Evolutionary conservation across 2,329 filamentous ascomycete species (phyloP), one percentile per base, ranked within the genome.

Genomic region (Scedosporium apiospermum): DNA sequence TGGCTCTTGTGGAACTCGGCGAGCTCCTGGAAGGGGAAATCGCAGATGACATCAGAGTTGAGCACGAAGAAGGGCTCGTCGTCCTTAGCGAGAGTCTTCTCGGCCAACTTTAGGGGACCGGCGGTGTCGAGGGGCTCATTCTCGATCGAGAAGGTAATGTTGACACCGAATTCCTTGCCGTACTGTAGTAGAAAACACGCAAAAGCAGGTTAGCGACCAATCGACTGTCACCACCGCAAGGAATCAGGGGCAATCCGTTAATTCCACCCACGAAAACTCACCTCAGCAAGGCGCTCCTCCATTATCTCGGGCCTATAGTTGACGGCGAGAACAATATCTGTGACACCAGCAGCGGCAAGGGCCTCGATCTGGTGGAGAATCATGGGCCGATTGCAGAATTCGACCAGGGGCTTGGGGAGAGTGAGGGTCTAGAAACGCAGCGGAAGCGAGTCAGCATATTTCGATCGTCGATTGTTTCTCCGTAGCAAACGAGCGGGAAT

Each of bases 381-480:
- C 93, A 99, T 99, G 75, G 93, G 95, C 80, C 95, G 93, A 85
- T 99, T 99, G 74, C 87, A 92, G 73, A 99, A 99, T 80, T 99
- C 65, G 72, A 99, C 95, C 69, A 99, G 85, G 68, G 95, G 93
- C 79, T 98, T 99, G 66, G 93, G 93, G 68, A 97, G 90, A 60
- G 95, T 97, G 73, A 99, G 87, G 70, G 93, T 99, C 91, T 96
- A 75, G 62, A 58, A 66, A 67, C 62, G 64, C 62, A 65, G 55
- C 62, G 63, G 64, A 66, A 73, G 65, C 72, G 68, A 62, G 60
- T 61, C 60, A 61, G 60, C 34, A 57, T 21, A 41, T 21, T 23
- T 57, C 23, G 23, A 21, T 57, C 51, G 51, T 23, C 51, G 51
- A 57, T 16, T 57, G 51, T 16, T 21, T 12, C 3, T 57, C 21